Evolutionary conservation across 805 yeast genomes (phyloP).

Genomic region (Starmera dryadoides): DNA sequence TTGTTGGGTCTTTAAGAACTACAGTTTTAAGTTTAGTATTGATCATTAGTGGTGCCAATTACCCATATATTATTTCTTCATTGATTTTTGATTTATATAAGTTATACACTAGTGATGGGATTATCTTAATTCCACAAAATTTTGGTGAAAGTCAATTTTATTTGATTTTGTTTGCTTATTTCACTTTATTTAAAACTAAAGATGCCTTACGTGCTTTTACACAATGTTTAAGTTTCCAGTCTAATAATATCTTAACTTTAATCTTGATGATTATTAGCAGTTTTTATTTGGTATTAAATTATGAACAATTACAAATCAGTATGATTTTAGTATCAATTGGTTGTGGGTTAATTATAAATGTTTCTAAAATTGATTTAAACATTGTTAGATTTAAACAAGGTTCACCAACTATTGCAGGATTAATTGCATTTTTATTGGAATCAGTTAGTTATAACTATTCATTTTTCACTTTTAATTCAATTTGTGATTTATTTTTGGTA

Average conservation of each 20-base stretch:
- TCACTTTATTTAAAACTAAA: conserved; percentile 2
- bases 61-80: conserved; percentile 5
- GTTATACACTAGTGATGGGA: conserved; percentile 2
- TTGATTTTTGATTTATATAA: conserved; percentile 9
- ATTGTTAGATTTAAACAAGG: conserved; percentile 8
- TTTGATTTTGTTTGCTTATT: conserved; percentile 4
- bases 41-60: conserved; percentile 9
- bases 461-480: conserved; percentile 1
- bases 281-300: background rate
- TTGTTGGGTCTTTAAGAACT: conserved; percentile 18
- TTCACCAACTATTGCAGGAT: conserved; percentile 18
- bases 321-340: conserved; percentile 20
- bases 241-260: conserved; percentile 2
- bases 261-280: background rate
- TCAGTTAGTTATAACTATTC: conserved; percentile 21
- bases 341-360: conserved; percentile 14
- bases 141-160: conserved; percentile 3
- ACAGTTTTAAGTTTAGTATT: conserved; percentile 13
- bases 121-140: background rate
- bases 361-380: conserved; percentile 11
- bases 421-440: conserved; percentile 26
- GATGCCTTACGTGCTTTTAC: conserved; percentile 11
- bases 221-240: background rate
- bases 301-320: conserved; percentile 9
- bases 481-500: conserved; percentile 19